Evolutionary conservation across 78 protist genomes (phyloP), one percentile per base, ranked within the genome.

Genomic region (Anaeramoeba flamelloides): DNA sequence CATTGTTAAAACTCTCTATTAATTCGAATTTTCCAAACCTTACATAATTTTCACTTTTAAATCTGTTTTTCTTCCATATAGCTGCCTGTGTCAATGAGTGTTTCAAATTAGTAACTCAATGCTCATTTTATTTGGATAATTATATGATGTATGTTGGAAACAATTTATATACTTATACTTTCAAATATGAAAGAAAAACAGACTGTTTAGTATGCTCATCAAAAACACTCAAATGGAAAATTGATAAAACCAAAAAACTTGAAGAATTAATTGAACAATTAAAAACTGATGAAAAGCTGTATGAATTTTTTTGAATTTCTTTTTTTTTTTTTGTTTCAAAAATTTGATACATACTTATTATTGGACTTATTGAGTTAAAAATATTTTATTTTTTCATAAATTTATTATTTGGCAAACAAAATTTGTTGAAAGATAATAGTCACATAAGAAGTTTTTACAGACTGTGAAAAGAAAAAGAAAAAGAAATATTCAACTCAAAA

Each of bases 11-110:
- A 53, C 17, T 53, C 69, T 17, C 8, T 26, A 53, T 53, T 26
- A 26, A 26, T 53, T 26, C 17, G 17, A 26, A 26, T 53, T 26
- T 53, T 26, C 17, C 17, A 26, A 53, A n/a, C n/a, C n/a, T n/a
- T n/a, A n/a, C n/a, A n/a, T n/a, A n/a, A n/a, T n/a, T n/a, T n/a
- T n/a, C n/a, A n/a, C n/a, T n/a, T n/a, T n/a, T n/a, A n/a, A n/a
- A n/a, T n/a, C n/a, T n/a, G 3, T 2, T n/a, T 40, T 0, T 36
- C 38, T 2, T 36, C 65, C 76, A 36, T 53, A n/a, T 36, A 31
- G 94, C 97, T 2, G 89, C 90, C 0, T 88, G 92, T 65, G 90
- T 88, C 53, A 86, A 78, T 77, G 96, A 95, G 81, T 93, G 86
- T 3, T 82, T 94, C 82, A 95, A 95, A 86, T 38, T 93, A 32